Conservation (phyloP, 257 asterid genomes). For the Fraxinus anomala region DNA sequence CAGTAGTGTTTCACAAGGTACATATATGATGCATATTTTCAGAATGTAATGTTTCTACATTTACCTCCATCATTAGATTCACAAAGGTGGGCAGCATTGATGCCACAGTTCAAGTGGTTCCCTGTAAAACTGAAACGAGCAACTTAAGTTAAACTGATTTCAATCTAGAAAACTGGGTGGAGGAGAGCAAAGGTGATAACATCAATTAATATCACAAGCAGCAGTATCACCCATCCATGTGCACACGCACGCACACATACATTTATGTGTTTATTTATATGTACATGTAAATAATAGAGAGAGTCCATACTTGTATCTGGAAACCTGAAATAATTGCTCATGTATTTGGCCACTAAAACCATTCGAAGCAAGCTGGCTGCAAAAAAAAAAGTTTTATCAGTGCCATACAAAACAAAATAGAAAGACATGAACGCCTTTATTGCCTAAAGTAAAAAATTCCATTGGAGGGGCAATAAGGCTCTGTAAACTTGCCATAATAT, state of each 20-base stretch:
- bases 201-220: not conserved
- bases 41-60: not conserved
- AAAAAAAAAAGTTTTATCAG: not conserved
- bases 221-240: not conserved
- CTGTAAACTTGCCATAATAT: not conserved
- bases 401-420: not conserved
- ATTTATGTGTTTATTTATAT: not conserved
- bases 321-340: slow-evolving; percentile 57
- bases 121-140: slow-evolving; percentile 75
- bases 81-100: slow-evolving; percentile 49
- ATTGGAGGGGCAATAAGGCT: not conserved
- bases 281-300: slow-evolving; percentile 13
- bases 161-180: not conserved
- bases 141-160: slow-evolving; percentile 34
- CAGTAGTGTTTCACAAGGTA: slow-evolving; percentile 1
- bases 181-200: not conserved
- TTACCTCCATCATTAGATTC: slow-evolving; percentile 67
- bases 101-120: slow-evolving; percentile 74
- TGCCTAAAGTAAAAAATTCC: not conserved
- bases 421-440: not conserved
- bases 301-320: slow-evolving; percentile 70
- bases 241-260: too few relatives aligned
- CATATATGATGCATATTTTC: slow-evolving; percentile 13
- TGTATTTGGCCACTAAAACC: slow-evolving; percentile 72
- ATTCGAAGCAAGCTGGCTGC: slow-evolving; percentile 85